These are phyloP conservation scores for Pseudocercospora cruenta DNA, from an alignment of 2,329 filamentous ascomycete species.

Conservation along the genomic window DNA sequence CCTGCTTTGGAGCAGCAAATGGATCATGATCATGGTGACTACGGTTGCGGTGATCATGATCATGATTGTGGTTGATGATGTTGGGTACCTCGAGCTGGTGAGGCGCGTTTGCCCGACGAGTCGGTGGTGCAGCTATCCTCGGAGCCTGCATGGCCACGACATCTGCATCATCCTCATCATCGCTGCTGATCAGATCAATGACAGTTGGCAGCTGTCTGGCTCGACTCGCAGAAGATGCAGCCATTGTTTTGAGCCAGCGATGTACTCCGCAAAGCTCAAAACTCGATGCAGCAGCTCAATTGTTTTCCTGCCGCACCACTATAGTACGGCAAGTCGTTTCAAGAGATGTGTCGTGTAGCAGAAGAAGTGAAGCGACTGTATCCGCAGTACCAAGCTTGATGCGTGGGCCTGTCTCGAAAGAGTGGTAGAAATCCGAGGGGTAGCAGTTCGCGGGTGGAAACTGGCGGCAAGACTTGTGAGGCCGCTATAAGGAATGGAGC, in stretches of 20 bases:
- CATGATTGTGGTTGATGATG: not conserved
- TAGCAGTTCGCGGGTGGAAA: not conserved
- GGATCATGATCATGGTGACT: not conserved
- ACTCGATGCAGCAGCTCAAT: not conserved
- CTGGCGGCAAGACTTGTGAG: not conserved
- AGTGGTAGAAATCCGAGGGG: not conserved
- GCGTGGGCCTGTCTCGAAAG: not conserved
- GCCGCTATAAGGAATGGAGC: not conserved
- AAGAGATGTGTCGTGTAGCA: not conserved
- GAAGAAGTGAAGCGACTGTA: not conserved
- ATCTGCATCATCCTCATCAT: slow-evolving; percentile 26
- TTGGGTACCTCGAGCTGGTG: not conserved
- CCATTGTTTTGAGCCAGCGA: not conserved
- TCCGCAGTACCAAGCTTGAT: not conserved
- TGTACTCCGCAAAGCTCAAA: not conserved
- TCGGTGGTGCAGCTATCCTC: slow-evolving; percentile 1
- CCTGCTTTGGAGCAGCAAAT: not conserved
- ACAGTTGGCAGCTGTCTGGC: slow-evolving; percentile 14
- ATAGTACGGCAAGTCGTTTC: not conserved
- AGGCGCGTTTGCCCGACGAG: not conserved
- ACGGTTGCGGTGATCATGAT: not conserved
- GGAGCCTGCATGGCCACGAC: not conserved
- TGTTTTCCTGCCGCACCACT: not conserved
- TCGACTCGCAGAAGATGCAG: not conserved
- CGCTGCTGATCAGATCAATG: slow-evolving; percentile 32